Evolutionary conservation across 306 rosid species (phyloP), one percentile per base, ranked within the genome.

Genomic region (Geum urbanum): DNA sequence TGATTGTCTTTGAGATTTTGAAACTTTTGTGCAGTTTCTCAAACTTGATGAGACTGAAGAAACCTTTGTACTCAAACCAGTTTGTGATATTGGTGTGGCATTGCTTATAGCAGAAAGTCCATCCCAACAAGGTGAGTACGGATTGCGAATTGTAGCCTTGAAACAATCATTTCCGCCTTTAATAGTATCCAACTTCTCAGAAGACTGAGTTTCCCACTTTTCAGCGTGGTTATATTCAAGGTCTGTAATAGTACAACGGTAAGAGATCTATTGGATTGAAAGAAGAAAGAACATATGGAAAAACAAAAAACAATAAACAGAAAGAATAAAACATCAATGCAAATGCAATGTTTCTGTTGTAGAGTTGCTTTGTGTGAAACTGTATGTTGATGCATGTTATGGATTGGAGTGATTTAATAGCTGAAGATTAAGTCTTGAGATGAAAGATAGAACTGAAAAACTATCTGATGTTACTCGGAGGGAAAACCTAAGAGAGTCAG

Each of bases 211-310:
- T 35, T 59, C 69, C 67, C 63, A 49, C n/a, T 7, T 45, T 54
- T 73, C 71, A 46, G 62, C 55, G 53, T 54, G 43, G 45, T 52
- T 61, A 69, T 63, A 40, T 14, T 18, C 51, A 8, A 44, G 20
- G 44, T 66, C 76, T 72, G 76, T 20, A 66, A 77, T 6, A 50
- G 54, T 35, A 67, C 41, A 37, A 18, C 20, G 11, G 73, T 69
- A 12, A 40, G 14, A 64, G 0, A 15, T 64, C 24, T 1, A 50
- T 37, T 55, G 18, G 5, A 14, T 9, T 37, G 22, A 9, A 15
- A n/a, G 57, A 12, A 41, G 3, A n/a, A 32, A 67, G 37, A 32
- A 32, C 37, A 32, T 2, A 32, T 16, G 50, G 13, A 24, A 43
- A 32, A 22, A 18, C 19, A 2, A 18, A 43, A 5, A 43, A 8